Conservation (phyloP, 139 green algal species). For the Trebouxia sp. region DNA sequence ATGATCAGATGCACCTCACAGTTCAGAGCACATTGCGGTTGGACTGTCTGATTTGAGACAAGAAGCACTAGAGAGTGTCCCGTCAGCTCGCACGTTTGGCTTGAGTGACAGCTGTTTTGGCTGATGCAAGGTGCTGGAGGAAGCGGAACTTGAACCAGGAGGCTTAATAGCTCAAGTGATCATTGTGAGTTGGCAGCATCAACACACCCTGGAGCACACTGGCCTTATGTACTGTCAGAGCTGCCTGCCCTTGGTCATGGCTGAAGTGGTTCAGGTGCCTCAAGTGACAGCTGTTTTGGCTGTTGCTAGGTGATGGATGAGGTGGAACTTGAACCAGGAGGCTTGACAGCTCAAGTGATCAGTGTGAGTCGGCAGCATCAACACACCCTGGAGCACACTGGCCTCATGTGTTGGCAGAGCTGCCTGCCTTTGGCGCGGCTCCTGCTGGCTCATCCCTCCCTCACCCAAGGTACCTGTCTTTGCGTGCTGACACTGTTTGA, state of each 20-base stretch:
- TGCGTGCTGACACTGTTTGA: too few species aligned
- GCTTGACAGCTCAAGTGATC: background rate
- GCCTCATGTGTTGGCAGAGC: slow-evolving; percentile 40
- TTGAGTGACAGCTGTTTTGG: too few species aligned
- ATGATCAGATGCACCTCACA: too few species aligned
- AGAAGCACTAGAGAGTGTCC: too few species aligned
- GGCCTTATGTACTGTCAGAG: slow-evolving; percentile 41
- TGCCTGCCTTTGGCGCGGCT: slow-evolving; percentile 24
- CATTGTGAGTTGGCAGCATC: slow-evolving; percentile 23
- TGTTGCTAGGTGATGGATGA: slow-evolving; percentile 16
- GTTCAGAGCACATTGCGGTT: too few species aligned
- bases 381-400: slow-evolving; percentile 38
- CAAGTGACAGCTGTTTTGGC: too few species aligned
- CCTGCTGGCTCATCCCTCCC: slow-evolving; percentile 18
- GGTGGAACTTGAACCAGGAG: background rate
- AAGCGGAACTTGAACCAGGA: background rate
- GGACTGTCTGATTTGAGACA: too few species aligned
- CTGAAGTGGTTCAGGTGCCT: too few species aligned
- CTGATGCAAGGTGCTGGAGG: slow-evolving; percentile 10
- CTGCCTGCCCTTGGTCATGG: slow-evolving; percentile 6
- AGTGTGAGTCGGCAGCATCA: slow-evolving; percentile 26
- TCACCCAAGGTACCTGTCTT: slow-evolving; percentile 16
- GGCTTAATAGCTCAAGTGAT: background rate
- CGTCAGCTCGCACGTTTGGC: too few species aligned
- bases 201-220: slow-evolving; percentile 37